Evolutionary conservation across 108 stramenopile genomes (phyloP).

Genomic region (Stephanodiscus triporus): DNA sequence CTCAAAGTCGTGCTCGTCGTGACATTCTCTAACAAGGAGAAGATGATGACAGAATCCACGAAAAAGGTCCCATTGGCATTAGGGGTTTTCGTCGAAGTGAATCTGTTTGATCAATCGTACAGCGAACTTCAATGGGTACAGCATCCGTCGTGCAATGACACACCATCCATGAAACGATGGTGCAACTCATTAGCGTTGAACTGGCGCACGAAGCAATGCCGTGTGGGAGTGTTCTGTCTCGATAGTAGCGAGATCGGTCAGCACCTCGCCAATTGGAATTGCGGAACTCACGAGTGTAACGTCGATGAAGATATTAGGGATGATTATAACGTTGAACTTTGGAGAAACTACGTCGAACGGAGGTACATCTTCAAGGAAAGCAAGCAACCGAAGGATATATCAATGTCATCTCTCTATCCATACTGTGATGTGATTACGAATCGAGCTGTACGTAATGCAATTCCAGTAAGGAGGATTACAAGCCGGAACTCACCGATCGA

Average conservation of each 20-base stretch:
- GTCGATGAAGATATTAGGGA: slow-evolving; percentile 62
- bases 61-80: slow-evolving; percentile 49
- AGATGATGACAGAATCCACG: slow-evolving; percentile 23
- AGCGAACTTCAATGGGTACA: slow-evolving; percentile 72
- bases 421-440: slow-evolving; percentile 66
- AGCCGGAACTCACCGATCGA: slow-evolving; percentile 54
- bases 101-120: slow-evolving; percentile 55
- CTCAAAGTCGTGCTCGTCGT: slow-evolving; percentile 56
- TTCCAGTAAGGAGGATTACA: slow-evolving; percentile 56
- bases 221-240: slow-evolving; percentile 60
- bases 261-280: slow-evolving; percentile 43
- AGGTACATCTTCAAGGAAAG: slow-evolving; percentile 7
- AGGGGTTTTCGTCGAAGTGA: slow-evolving; percentile 62
- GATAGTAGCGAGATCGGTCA: slow-evolving; percentile 15
- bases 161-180: slow-evolving; percentile 50
- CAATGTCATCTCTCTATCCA: slow-evolving; percentile 65
- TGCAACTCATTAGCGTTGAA: slow-evolving; percentile 62
- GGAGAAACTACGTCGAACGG: slow-evolving; percentile 45
- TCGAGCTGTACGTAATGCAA: slow-evolving; percentile 55
- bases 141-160: slow-evolving; percentile 25
- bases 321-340: slow-evolving; percentile 48
- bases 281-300: slow-evolving; percentile 55
- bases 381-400: slow-evolving; percentile 55
- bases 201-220: slow-evolving; percentile 59
- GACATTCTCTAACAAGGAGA: slow-evolving; percentile 54